phyloP scores from a whole-genome alignment of 164 flowering plant genomes.

The Magnolia officinalis region DNA sequence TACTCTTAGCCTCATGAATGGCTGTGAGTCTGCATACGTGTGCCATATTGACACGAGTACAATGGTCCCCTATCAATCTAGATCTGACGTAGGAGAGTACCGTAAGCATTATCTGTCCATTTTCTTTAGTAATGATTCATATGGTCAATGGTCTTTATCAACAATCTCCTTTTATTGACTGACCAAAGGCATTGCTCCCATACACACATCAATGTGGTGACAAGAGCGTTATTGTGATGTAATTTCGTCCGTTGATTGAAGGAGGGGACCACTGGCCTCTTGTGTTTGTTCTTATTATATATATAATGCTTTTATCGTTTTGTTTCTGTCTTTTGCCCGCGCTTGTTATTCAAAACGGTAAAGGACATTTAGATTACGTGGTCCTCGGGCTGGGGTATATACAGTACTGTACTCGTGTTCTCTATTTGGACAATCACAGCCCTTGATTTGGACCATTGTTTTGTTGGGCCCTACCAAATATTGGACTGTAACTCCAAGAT shows the following conservation, averaged over 20 bases:
- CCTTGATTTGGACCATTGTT: not conserved
- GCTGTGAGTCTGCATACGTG: not conserved
- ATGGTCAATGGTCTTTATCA: too few species aligned
- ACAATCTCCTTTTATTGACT: not conserved
- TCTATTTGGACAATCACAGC: not conserved
- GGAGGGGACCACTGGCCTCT: slow-evolving; percentile 2
- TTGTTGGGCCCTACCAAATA: too few species aligned
- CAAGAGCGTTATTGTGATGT: not conserved
- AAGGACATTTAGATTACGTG: not conserved
- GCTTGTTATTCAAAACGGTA: not conserved
- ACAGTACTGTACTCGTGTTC: not conserved
- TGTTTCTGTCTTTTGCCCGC: not conserved
- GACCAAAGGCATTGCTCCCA: not conserved
- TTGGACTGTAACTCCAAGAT: too few species aligned
- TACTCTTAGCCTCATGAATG: not conserved
- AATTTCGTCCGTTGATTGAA: not conserved
- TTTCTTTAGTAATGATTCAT: too few species aligned
- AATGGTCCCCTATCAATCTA: too few species aligned
- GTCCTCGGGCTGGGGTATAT: not conserved
- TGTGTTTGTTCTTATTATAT: not conserved
- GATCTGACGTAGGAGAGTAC: too few species aligned
- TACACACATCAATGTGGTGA: not conserved
- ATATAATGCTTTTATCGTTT: too few species aligned
- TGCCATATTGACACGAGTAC: too few species aligned
- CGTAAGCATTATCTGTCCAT: too few species aligned